These are phyloP conservation scores for Pachysandra terminalis DNA, from an alignment of 164 flowering plant species.

Conservation along the genomic window DNA sequence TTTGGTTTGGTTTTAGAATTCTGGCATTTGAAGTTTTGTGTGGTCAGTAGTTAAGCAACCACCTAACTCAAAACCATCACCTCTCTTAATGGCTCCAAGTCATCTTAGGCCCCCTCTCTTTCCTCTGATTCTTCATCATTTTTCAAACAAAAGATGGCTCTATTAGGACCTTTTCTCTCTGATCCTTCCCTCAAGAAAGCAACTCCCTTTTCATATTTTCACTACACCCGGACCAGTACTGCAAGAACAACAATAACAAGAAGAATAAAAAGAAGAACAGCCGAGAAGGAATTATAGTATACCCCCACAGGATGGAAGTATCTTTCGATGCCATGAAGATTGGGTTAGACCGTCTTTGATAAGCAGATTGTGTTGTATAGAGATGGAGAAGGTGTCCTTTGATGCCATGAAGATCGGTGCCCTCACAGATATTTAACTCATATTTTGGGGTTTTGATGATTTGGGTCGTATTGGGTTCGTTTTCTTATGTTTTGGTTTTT, in stretches of 20 bases:
- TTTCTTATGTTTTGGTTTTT: too few relatives aligned
- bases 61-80: background rate
- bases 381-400: slow-evolving; percentile 64
- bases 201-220: background rate
- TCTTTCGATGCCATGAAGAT: too few relatives aligned
- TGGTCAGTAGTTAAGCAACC: slow-evolving; percentile 10
- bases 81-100: too few relatives aligned
- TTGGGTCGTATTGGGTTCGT: background rate
- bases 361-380: slow-evolving; percentile 70
- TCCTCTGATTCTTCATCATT: background rate
- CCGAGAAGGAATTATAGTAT: slow-evolving; percentile 5
- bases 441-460: background rate
- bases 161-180: background rate
- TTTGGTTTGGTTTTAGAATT: too few relatives aligned
- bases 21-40: too few relatives aligned
- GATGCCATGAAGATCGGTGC: slow-evolving; percentile 81
- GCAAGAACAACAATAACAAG: background rate
- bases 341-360: slow-evolving; percentile 84
- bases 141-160: background rate
- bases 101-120: too few relatives aligned
- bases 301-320: too few relatives aligned
- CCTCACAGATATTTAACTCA: slow-evolving; percentile 68
- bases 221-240: background rate
- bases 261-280: slow-evolving; percentile 3
- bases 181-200: background rate